Conservation (phyloP, 768 basidiomycete species). For the Pleurotus platypus region DNA sequence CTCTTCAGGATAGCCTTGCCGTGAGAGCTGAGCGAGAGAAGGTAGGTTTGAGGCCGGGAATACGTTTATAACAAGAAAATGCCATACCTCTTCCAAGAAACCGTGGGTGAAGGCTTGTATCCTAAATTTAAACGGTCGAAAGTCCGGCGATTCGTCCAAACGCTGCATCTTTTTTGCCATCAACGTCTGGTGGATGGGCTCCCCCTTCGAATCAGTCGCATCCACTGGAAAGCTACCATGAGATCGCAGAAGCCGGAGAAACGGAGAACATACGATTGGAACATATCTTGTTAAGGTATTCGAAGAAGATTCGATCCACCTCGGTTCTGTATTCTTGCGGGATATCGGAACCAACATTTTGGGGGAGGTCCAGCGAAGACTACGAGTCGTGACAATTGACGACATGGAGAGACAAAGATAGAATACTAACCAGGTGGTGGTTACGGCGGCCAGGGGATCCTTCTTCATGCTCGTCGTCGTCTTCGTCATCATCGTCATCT, state of each 20-base stretch:
- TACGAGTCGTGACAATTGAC: conserved; percentile 1
- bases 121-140: conserved; percentile 97
- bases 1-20: conserved; percentile 87
- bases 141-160: conserved; percentile 93
- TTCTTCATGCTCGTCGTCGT: conserved; percentile 40
- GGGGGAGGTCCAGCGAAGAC: conserved; percentile 9
- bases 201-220: conserved; percentile 89
- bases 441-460: conserved; percentile 14
- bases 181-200: conserved; percentile 94
- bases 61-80: not conserved
- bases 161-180: conserved; percentile 99
- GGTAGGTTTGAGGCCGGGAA: not conserved
- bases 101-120: conserved; percentile 97
- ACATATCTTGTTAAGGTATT: conserved; percentile 84
- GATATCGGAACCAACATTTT: conserved; percentile 43
- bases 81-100: conserved; percentile 83
- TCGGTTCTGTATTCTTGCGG: conserved; percentile 78
- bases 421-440: conserved; percentile 14
- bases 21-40: conserved; percentile 55
- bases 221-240: conserved; percentile 57
- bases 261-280: conserved; percentile 71
- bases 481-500: conserved; percentile 48
- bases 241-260: not conserved
- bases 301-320: conserved; percentile 89
- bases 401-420: not conserved